Evolutionary conservation across 768 basidiomycete genomes (phyloP), one percentile per base, ranked within the genome.

Genomic region (Rhodotorula kratochvilovae): DNA sequence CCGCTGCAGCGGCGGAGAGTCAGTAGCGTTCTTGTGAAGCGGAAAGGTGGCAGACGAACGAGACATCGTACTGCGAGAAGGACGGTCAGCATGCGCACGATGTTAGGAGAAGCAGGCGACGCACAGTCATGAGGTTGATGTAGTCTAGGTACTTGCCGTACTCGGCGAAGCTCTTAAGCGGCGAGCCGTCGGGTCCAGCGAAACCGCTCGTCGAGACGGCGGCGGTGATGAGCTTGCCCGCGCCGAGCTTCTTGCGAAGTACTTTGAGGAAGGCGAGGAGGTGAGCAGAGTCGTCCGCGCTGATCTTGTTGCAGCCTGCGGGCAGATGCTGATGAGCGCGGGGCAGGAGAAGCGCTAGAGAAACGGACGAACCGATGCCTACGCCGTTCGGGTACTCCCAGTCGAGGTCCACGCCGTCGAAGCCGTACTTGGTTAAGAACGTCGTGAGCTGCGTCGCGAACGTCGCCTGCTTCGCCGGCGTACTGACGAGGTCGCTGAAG

Each of bases 31-130:
- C n/a, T n/a, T n/a, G n/a, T n/a, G n/a, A n/a, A n/a, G n/a, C n/a
- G n/a, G n/a, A n/a, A n/a, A n/a, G n/a, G n/a, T n/a, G n/a, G n/a
- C n/a, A n/a, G n/a, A n/a, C n/a, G n/a, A n/a, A n/a, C n/a, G 68
- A 91, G 35, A 86, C 83, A 78, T 97, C 94, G 78, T 98, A 98
- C 57, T n/a, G n/a, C n/a, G n/a, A n/a, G n/a, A n/a, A n/a, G n/a
- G n/a, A n/a, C n/a, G n/a, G n/a, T n/a, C n/a, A n/a, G n/a, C n/a
- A n/a, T n/a, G n/a, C n/a, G n/a, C n/a, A n/a, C n/a, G n/a, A n/a
- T n/a, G n/a, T n/a, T n/a, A n/a, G n/a, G n/a, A n/a, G n/a, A n/a
- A n/a, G n/a, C n/a, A n/a, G n/a, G n/a, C n/a, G n/a, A n/a, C n/a
- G n/a, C n/a, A n/a, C n/a, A n/a, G 59, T 91, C 93, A 96, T 96